Evolutionary conservation across 768 basidiomycete species (phyloP), one percentile per base, ranked within the genome.

Genomic region (Cystobasidium ongulense): DNA sequence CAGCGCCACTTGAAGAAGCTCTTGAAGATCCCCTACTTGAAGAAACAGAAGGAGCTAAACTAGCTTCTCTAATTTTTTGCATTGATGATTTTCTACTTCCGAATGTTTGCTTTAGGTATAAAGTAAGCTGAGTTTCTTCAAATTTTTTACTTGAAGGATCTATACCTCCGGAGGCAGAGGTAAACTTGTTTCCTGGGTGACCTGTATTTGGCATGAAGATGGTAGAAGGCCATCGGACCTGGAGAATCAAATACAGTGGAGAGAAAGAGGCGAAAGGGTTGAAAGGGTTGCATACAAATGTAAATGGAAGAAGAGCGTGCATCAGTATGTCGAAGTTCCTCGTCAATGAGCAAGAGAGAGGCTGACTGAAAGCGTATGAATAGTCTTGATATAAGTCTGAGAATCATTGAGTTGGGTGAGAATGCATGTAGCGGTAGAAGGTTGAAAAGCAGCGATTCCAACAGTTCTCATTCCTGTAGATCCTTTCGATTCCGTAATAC

Each of bases 391-490:
- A 76, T 92, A 94, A 17, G 92, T 92, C 71, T 90, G 87, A 73
- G 89, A 89, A 79, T 96, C 93, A 39, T 88, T 87, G 35, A 92
- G 84, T 90, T 94, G 76, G 10, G 52, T 25, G 39, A 71, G 68
- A 15, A 71, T 43, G 31, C n/a, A 23, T 21, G 33, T 35, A 29
- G 36, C 68, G 3, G 53, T 57, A 31, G 68, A 71, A 33, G 68
- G 68, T 52, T 71, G 68, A 43, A 39, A 71, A 35, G 68, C 68
- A 8, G 68, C 68, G 13, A 71, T 43, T 31, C 68, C 68, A 43
- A 71, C 68, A 11, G 35, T 36, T 36, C 68, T 71, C 15, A 38
- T 41, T 21, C 63, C 63, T 23, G 36, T 64, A 7, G 63, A 64
- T 7, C 57, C 57, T 21, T 46, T 38, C 23, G 63, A 38, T 46